phyloP scores from a whole-genome alignment of 345 rosid genomes.

The Gossypium longicalyx region DNA sequence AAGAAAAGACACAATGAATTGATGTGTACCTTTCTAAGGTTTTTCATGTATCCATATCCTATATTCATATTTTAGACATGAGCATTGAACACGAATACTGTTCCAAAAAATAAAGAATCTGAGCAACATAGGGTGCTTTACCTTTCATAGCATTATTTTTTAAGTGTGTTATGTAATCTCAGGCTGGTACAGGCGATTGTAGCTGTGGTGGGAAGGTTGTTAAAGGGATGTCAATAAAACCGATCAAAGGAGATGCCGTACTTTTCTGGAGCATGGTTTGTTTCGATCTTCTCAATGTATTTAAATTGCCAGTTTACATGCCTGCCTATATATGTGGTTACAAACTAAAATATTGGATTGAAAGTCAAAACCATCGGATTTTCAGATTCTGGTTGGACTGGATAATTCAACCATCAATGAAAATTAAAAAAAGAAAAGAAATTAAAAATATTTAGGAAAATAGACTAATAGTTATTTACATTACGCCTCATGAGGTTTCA shows the following conservation, averaged over 20 bases:
- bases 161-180: slow-evolving; percentile 21
- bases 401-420: too few relatives aligned
- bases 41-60: too few relatives aligned
- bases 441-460: too few relatives aligned
- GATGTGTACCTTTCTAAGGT: too few relatives aligned
- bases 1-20: not conserved
- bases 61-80: too few relatives aligned
- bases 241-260: slow-evolving; percentile 77
- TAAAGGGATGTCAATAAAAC: slow-evolving; percentile 81
- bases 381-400: too few relatives aligned
- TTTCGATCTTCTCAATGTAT: slow-evolving; percentile 19
- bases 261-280: slow-evolving; percentile 99
- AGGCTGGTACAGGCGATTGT: slow-evolving; percentile 89
- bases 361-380: too few relatives aligned
- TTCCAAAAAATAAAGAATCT: too few relatives aligned
- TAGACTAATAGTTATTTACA: not conserved
- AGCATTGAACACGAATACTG: too few relatives aligned
- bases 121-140: not conserved
- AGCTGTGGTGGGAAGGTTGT: slow-evolving; percentile 73
- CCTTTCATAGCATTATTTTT: not conserved
- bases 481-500: not conserved
- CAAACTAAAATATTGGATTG: too few relatives aligned
- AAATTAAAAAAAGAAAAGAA: too few relatives aligned
- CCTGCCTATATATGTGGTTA: not conserved
- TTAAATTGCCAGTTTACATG: not conserved